Evolutionary conservation across 106 monocot species (phyloP), one percentile per base, ranked within the genome.

Genomic region (Gastrodia elata): DNA sequence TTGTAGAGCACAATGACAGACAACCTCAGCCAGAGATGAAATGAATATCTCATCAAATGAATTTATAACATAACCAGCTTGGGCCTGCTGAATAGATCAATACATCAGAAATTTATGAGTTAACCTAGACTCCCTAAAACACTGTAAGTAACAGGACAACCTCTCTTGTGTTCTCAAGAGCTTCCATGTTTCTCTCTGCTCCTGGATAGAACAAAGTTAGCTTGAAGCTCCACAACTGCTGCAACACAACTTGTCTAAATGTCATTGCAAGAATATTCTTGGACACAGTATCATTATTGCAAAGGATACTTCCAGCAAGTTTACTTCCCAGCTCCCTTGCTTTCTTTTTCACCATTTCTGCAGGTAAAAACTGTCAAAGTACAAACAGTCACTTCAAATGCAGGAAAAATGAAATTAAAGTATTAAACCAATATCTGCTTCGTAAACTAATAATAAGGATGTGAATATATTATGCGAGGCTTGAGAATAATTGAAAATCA

Each of bases 201-300:
- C 86, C 93, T 57, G 90, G 77, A 68, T 64, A 24, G 68, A 91
- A 89, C 27, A 98, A 25, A 20, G 76, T 58, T 40, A 98, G 83
- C 43, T 83, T 79, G 56, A 88, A 91, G 78, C 75, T 93, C 87
- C 84, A 85, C n/a, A 93, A 33, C 10, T 55, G 77, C 37, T 87
- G 84, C 77, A 98, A 36, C 5, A 91, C 76, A 39, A 98, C 97
- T 77, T 98, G 97, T 42, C 88, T 75, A 65, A 93, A 98, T n/a
- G 97, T 93, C 93, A 85, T 85, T 10, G 88, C 90, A 30, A 98
- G 86, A 49, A 98, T 83, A 74, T 88, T 93, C 56, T 82, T 85
- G 11, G 83, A 73, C 2, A 64, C 30, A 59, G 59, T 33, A 11
- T 46, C 20, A 16, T 67, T 64, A 16, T 65, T 77, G 2, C 79